Percentiles rank a stretch among this genome's conserved stretches.
phyloP scores from a whole-genome alignment of 768 basidiomycete species.

The Boletus barrowsii region DNA sequence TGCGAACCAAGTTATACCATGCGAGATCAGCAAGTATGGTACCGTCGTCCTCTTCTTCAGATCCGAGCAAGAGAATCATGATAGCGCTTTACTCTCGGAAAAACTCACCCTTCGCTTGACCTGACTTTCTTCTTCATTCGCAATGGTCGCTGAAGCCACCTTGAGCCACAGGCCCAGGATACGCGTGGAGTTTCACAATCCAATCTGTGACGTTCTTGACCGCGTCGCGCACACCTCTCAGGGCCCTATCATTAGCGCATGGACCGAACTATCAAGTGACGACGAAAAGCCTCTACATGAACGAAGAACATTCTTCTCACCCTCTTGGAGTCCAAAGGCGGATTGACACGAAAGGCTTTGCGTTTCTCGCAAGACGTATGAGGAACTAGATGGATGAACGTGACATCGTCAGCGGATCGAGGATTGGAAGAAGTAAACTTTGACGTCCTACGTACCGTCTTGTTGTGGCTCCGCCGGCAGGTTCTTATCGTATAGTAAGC shows the following conservation, averaged over 20 bases:
- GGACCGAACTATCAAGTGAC: not conserved
- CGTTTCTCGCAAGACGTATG: too few relatives aligned
- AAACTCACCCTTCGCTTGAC: slow-evolving; percentile 5
- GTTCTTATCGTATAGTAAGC: too few relatives aligned
- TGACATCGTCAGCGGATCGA: too few relatives aligned
- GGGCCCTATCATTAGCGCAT: not conserved
- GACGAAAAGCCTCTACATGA: not conserved
- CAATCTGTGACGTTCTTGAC: slow-evolving; percentile 13
- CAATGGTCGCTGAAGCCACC: slow-evolving; percentile 28
- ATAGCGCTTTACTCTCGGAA: not conserved
- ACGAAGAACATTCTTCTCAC: too few relatives aligned
- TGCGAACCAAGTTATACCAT: slow-evolving; percentile 1
- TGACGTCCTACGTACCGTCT: too few relatives aligned
- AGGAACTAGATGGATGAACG: too few relatives aligned
- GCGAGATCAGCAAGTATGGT: not conserved
- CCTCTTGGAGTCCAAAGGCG: too few relatives aligned
- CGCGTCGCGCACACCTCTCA: not conserved
- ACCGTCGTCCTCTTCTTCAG: slow-evolving; percentile 8
- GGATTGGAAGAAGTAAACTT: too few relatives aligned
- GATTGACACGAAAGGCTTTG: too few relatives aligned
- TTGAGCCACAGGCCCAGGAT: slow-evolving; percentile 25
- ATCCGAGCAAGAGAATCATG: slow-evolving; percentile 6
- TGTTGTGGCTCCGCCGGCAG: too few relatives aligned
- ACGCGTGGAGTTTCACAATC: slow-evolving; percentile 11
- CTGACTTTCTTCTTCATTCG: slow-evolving; percentile 9